phyloP scores from a whole-genome alignment of 345 rosid genomes.

The Psidium friedrichsthalianum region DNA sequence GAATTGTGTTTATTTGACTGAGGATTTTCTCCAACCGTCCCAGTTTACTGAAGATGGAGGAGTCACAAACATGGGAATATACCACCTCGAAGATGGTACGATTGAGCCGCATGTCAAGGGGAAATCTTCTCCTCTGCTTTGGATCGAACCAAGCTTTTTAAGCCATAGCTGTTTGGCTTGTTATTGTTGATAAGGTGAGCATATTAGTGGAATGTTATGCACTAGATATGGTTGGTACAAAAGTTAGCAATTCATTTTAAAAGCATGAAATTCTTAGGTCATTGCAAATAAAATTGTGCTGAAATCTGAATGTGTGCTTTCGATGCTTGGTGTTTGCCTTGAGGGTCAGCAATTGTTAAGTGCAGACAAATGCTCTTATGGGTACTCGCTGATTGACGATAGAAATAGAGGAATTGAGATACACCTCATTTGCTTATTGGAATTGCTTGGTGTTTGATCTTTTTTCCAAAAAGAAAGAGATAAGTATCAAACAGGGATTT shows the following conservation, averaged over 20 bases:
- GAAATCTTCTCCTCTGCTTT: neutral
- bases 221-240: neutral
- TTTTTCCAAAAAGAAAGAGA: no score
- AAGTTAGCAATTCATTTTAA: neutral
- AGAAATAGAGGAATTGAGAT: no score
- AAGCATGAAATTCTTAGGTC: neutral
- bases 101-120: neutral
- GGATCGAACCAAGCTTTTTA: neutral
- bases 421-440: no score
- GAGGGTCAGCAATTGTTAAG: no score
- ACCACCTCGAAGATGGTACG: neutral
- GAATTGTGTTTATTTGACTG: neutral
- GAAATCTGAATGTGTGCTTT: neutral
- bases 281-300: neutral
- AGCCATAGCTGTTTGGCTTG: neutral
- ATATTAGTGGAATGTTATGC: neutral
- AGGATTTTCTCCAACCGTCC: neutral
- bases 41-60: neutral
- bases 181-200: neutral
- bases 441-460: no score
- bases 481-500: neutral
- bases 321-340: neutral
- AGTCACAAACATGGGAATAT: neutral
- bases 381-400: no score
- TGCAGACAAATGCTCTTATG: no score